A percentile compares a stretch with the other conserved stretches of the same genome.
Evolutionary conservation across 2,329 filamentous ascomycete genomes (phyloP).

Genomic region (Fusarium burgessii): DNA sequence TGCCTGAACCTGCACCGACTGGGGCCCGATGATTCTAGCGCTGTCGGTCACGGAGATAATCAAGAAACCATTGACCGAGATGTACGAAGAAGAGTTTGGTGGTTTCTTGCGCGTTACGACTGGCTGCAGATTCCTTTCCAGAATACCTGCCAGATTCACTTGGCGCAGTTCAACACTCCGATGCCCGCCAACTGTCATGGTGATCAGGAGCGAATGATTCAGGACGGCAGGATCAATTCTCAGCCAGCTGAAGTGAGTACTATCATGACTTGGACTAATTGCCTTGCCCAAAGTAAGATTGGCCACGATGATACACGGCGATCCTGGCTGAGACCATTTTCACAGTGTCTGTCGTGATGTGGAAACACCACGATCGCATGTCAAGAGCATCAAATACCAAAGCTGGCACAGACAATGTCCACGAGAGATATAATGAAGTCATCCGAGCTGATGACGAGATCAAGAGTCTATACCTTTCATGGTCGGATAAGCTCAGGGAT

Average conservation of each 20-base stretch:
- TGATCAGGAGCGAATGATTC: neutral
- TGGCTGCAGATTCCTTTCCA: slow-evolving; percentile 11
- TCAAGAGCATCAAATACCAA: fast-evolving
- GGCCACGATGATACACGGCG: too few relatives aligned
- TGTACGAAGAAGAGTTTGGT: neutral
- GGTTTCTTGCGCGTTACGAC: slow-evolving; percentile 15
- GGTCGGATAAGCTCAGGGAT: neutral
- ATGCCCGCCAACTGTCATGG: neutral
- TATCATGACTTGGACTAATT: neutral
- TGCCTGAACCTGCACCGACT: neutral
- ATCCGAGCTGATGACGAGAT: neutral
- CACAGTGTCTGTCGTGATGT: neutral
- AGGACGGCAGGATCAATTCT: fast-evolving
- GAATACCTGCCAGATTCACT: slow-evolving; percentile 8
- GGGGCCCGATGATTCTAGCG: neutral
- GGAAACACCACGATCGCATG: neutral
- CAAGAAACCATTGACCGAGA: neutral
- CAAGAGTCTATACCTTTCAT: neutral
- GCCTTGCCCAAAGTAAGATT: neutral
- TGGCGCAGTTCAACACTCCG: neutral
- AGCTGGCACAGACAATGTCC: neutral
- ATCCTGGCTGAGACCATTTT: fast-evolving
- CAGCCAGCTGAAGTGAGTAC: neutral
- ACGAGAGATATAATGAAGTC: neutral
- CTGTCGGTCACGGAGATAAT: fast-evolving